Evolutionary conservation across 2,329 filamentous ascomycete species (phyloP).

Genomic region (Diaporthe batatas): DNA sequence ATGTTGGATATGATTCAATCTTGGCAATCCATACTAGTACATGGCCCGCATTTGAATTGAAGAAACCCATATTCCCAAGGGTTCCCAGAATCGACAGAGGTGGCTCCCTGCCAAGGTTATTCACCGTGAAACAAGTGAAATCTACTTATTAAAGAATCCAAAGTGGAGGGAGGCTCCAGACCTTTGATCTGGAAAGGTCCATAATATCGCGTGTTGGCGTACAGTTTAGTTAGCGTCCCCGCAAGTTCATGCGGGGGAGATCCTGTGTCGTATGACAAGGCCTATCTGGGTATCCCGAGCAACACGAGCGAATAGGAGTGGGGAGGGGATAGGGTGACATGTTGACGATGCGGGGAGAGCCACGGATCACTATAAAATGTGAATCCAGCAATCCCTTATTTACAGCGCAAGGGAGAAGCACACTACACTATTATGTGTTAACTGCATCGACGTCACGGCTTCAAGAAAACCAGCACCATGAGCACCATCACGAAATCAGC

Average conservation of each 20-base stretch:
- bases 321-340: slow-evolving; percentile 1
- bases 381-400: background rate
- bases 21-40: no score
- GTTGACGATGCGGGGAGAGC: slow-evolving; percentile 16
- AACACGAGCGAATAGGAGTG: background rate
- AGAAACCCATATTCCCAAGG: no score
- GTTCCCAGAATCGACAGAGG: no score
- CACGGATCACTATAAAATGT: background rate
- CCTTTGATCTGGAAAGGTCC: background rate
- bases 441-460: background rate
- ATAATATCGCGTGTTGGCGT: background rate
- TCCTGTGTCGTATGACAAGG: slow-evolving; percentile 16
- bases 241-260: slow-evolving; percentile 24
- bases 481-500: background rate
- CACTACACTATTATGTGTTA: background rate
- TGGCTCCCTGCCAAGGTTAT: no score
- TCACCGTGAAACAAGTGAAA: no score
- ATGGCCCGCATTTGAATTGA: no score
- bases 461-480: slow-evolving; percentile 13
- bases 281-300: background rate
- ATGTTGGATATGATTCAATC: no score
- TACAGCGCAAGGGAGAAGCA: background rate
- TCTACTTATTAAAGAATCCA: no score
- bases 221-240: slow-evolving; percentile 6
- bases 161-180: no score